Base-by-base conservation (phyloP, 208 protist genomes). In the Jaenimonas drosophilae region DNA sequence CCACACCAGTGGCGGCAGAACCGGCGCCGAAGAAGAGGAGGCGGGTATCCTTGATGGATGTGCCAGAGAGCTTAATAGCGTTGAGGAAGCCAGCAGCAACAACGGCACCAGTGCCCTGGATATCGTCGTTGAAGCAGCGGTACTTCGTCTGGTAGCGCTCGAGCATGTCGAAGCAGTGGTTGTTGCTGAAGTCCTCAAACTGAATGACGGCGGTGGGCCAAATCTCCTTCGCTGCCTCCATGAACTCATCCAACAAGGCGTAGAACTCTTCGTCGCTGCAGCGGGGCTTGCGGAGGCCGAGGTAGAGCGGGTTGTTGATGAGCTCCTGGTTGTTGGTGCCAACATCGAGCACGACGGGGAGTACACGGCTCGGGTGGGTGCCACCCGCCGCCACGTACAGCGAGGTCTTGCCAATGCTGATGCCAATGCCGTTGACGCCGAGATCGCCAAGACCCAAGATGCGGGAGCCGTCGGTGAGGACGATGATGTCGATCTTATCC, bases 51-150 rank as follows among this genome's bases (percentile, higher is more conserved):
- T 49, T 41, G 28, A 41, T 1, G 19, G 47, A 25, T 11, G 61
- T 12, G 3, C 31, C 29, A 16, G 55, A 49, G 27, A 76, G 19
- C 6, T 61, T 25, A n/a, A 78, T 56, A 1, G 78, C 78, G 36
- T 77, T 79, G 14, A 81, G 11, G 40, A 88, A 80, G 32, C 78
- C 78, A 31, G 74, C 69, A 12, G 74, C 49, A 43, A 93, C 70
- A 17, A 97, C 88, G 4, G 88, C 68, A 3, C 84, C 88, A 20
- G 92, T 97, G 39, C 89, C 94, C 64, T 98, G 96, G 55, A 98
- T 97, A 65, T 98, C 96, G 48, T 98, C 96, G 54, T 98, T 98
- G 75, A 98, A 98, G 65, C 81, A 96, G 26, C 78, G 64, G 29
- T 81, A 70, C 47, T 80, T 63, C n/a, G 88, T 59, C 23, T 76